Conservation (phyloP, 345 rosid species). For the Populus tremula region DNA sequence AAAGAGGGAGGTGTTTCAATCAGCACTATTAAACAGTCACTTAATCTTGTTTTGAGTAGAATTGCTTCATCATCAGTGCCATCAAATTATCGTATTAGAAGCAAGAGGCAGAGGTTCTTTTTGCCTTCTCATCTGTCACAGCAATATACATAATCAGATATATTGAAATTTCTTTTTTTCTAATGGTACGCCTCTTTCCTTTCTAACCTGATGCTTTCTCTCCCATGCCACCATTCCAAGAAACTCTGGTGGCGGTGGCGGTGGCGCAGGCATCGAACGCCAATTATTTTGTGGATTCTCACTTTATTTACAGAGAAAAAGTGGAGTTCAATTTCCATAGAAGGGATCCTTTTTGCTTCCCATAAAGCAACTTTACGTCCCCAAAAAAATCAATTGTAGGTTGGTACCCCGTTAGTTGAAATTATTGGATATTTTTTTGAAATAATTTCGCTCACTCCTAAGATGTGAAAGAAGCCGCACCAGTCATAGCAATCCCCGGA, state of each 20-base stretch:
- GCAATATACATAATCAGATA: neutral
- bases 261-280: neutral
- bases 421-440: neutral
- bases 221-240: too few relatives aligned
- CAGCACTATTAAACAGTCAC: conserved; percentile 46
- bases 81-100: conserved; percentile 56
- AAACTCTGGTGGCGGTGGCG: too few relatives aligned
- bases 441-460: neutral
- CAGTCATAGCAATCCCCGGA: neutral
- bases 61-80: conserved; percentile 46
- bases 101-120: conserved; percentile 88
- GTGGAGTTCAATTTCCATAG: too few relatives aligned
- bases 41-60: conserved; percentile 39
- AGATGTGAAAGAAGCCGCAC: neutral
- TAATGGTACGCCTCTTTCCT: neutral
- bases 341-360: too few relatives aligned
- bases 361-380: too few relatives aligned
- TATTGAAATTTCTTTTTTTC: neutral
- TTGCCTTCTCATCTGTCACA: conserved; percentile 40
- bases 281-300: too few relatives aligned
- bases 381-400: too few relatives aligned
- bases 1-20: conserved; percentile 27
- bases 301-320: too few relatives aligned
- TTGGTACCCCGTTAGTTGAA: neutral
- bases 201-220: neutral